phyloP scores from a whole-genome alignment of 164 flowering plant species.

The Warburgia ugandensis region DNA sequence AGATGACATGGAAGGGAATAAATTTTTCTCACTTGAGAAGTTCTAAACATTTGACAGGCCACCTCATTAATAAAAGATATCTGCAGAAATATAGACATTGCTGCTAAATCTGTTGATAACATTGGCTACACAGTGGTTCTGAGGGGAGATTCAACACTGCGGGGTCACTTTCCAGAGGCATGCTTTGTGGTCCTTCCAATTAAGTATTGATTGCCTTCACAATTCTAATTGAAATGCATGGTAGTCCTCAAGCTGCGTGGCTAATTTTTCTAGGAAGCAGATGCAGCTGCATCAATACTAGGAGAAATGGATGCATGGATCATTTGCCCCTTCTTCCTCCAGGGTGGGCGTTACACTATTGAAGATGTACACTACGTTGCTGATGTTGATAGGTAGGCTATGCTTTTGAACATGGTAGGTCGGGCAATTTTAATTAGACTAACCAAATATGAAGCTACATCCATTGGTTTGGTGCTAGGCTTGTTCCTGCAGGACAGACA shows the following conservation, averaged over 20 bases:
- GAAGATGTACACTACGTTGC: slow-evolving; percentile 89
- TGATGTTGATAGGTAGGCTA: slow-evolving; percentile 62
- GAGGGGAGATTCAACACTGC: slow-evolving; percentile 96
- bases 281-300: slow-evolving; percentile 86
- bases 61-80: slow-evolving; percentile 60
- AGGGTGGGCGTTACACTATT: slow-evolving; percentile 97
- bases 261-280: slow-evolving; percentile 59
- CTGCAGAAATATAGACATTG: slow-evolving; percentile 57
- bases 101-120: slow-evolving; percentile 52
- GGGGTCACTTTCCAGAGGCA: slow-evolving; percentile 99
- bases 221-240: too few relatives aligned
- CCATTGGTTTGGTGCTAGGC: slow-evolving; percentile 41
- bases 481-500: slow-evolving; percentile 95
- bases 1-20: too few relatives aligned
- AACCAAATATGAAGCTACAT: too few relatives aligned
- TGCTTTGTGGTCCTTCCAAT: too few relatives aligned
- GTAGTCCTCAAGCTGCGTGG: not conserved
- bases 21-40: slow-evolving; percentile 2
- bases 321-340: slow-evolving; percentile 94
- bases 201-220: too few relatives aligned
- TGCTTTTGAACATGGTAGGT: not conserved
- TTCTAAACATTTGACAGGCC: slow-evolving; percentile 49
- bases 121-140: slow-evolving; percentile 77
- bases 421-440: too few relatives aligned
- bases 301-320: slow-evolving; percentile 99